These are phyloP conservation scores for Veloporphyrellus conicus DNA, from an alignment of 1,284 basidiomycete genomes.

Conservation along the genomic window DNA sequence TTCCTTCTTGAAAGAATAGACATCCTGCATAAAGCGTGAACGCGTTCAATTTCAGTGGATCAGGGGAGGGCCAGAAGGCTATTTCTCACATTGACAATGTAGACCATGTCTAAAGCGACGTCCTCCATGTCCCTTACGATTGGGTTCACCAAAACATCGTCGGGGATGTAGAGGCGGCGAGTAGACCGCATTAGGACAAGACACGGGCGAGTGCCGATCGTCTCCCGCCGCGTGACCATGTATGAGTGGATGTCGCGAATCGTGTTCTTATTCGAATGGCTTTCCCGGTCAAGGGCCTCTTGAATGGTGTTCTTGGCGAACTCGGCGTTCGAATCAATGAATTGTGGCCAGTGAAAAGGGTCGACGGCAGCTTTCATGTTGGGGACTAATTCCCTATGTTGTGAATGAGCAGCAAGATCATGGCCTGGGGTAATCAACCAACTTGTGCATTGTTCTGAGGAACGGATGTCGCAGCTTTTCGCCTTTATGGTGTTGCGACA, in stretches of 20 bases:
- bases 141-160: constrained; percentile 20
- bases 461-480: constrained; percentile 11
- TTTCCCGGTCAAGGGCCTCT: constrained; percentile 28
- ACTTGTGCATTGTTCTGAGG: constrained; percentile 19
- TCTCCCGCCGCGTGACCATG: constrained; percentile 27
- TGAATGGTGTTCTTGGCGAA: constrained; percentile 23
- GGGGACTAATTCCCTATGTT: constrained; percentile 23
- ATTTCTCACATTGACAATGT: constrained; percentile 25
- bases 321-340: constrained; percentile 20
- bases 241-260: constrained; percentile 25
- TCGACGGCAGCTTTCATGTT: constrained; percentile 23
- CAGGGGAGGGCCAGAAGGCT: background rate
- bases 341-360: constrained; percentile 31
- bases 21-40: constrained; percentile 17
- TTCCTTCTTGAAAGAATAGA: constrained; percentile 32
- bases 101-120: constrained; percentile 27
- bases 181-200: constrained; percentile 29
- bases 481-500: constrained; percentile 8
- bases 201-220: constrained; percentile 29
- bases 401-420: background rate
- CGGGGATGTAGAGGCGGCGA: constrained; percentile 27
- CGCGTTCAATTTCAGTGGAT: background rate
- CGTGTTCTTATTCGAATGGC: constrained; percentile 11
- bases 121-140: constrained; percentile 29
- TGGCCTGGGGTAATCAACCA: constrained; percentile 1